Conservation (phyloP, 805 yeast genomes). For the Starmerella vaccinii region DNA sequence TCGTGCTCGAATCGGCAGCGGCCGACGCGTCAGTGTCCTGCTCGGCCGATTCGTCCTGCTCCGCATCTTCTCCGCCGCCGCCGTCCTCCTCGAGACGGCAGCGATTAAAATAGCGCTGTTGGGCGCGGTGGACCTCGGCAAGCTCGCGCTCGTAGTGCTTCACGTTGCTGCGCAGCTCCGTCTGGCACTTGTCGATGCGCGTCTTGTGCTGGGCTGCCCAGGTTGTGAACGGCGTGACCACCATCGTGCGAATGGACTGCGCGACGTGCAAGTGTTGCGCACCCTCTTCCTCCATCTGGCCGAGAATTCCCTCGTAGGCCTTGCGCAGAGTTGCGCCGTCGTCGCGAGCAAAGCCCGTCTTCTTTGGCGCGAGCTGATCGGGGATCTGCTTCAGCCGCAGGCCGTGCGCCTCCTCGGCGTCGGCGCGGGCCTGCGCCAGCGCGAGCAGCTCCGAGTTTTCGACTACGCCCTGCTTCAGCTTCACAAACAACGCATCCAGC, state of each 20-base stretch:
- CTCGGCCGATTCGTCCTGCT: background rate
- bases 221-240: slow-evolving; percentile 56
- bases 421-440: slow-evolving; percentile 59
- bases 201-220: slow-evolving; percentile 69
- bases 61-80: slow-evolving; percentile 1
- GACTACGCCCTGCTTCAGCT: slow-evolving; percentile 43
- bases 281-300: slow-evolving; percentile 50
- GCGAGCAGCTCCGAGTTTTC: slow-evolving; percentile 63
- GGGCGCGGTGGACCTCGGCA: slow-evolving; percentile 44
- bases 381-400: slow-evolving; percentile 39
- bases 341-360: slow-evolving; percentile 40
- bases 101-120: slow-evolving; percentile 63
- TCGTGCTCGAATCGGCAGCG: background rate
- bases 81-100: slow-evolving; percentile 61
- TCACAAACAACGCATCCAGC: slow-evolving; percentile 31
- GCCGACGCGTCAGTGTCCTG: slow-evolving; percentile 1
- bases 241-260: slow-evolving; percentile 47
- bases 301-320: slow-evolving; percentile 48
- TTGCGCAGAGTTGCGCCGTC: slow-evolving; percentile 58
- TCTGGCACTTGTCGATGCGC: slow-evolving; percentile 53
- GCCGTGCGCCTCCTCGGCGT: slow-evolving; percentile 60
- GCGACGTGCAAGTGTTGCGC: slow-evolving; percentile 51
- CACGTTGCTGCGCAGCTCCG: slow-evolving; percentile 41
- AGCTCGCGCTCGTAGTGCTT: slow-evolving; percentile 42
- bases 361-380: slow-evolving; percentile 32